Evolutionary conservation across 306 rosid species (phyloP).

Genomic region (Oxytropis ochrocephala): DNA sequence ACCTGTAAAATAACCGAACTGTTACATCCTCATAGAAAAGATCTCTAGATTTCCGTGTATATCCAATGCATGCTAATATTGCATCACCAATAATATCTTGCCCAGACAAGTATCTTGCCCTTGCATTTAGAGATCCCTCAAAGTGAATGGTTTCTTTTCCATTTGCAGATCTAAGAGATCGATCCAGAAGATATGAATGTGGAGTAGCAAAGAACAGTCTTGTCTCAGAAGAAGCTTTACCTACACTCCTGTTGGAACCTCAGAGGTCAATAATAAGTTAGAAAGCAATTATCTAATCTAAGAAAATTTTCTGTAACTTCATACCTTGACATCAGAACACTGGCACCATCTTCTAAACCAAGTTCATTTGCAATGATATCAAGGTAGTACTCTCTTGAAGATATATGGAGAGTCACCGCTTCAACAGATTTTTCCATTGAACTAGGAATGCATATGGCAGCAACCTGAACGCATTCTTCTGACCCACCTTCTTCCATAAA

Average conservation of each 20-base stretch:
- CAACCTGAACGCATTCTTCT: slow-evolving; percentile 33
- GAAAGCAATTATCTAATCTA: not conserved
- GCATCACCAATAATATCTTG: slow-evolving; percentile 84
- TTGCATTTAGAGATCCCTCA: slow-evolving; percentile 47
- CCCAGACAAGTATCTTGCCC: slow-evolving; percentile 81
- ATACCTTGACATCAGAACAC: slow-evolving; percentile 75
- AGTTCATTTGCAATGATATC: slow-evolving; percentile 74
- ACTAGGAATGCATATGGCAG: slow-evolving; percentile 56
- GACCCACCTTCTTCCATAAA: slow-evolving; percentile 26
- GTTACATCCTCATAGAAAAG: slow-evolving; percentile 68
- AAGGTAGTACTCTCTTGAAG: slow-evolving; percentile 63
- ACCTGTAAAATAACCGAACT: slow-evolving; percentile 76
- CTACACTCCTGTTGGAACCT: slow-evolving; percentile 55
- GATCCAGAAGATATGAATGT: slow-evolving; percentile 38
- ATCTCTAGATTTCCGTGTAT: slow-evolving; percentile 65
- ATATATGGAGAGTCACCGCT: slow-evolving; percentile 46
- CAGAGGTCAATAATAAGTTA: slow-evolving; percentile 25
- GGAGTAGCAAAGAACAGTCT: slow-evolving; percentile 66
- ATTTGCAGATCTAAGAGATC: slow-evolving; percentile 32
- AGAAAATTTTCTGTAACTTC: not conserved
- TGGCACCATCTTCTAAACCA: slow-evolving; percentile 57
- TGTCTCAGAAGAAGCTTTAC: slow-evolving; percentile 86
- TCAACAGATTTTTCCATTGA: slow-evolving; percentile 54
- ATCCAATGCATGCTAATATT: slow-evolving; percentile 76
- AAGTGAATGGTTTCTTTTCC: slow-evolving; percentile 36